Base-by-base conservation (phyloP, 345 rosid genomes). In the Geranium rotundifolium region DNA sequence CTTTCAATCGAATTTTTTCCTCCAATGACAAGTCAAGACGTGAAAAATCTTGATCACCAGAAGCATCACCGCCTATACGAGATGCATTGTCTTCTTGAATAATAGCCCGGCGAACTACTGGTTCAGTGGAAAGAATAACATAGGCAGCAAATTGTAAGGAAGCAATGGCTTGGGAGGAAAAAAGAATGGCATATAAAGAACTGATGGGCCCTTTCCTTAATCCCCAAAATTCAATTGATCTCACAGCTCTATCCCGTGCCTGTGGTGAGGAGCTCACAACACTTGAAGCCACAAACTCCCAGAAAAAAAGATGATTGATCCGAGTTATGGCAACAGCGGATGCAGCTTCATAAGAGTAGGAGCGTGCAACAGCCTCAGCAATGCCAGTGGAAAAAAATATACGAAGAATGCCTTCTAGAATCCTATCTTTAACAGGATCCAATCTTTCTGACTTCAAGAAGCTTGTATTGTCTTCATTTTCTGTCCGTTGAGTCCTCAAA, bases 181-280 rank as follows among this genome's bases (percentile, higher is more conserved):
- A 87, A 69, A 92, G 75, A 63, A 89, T 68, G 60, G 95, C 82
- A 78, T 87, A 92, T 72, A 92, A 81, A 68, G 96, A 79, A 81
- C 77, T 77, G 59, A 89, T 79, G 29, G 97, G 74, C 72, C 95
- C 95, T 73, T 76, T 84, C 75, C 86, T 78, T 60, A 92, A 80
- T 13, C 95, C 95, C 98, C 98, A 87, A 68, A 85, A 85, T 68
- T 89, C 93, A 69, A 87, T 78, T 29, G 95, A 89, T 76, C 76
- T 89, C 64, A 85, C 85, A 30, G 98, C 97, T 83, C 85, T 81
- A 59, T 84, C 96, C 75, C 88, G 87, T 39, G 80, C 79, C 63
- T 74, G 74, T 31, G 75, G 67, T 55, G 96, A 78, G 67, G 98
- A 84, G 59, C 75, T 75, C 4, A 84, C 70, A 65, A 80, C 86